These are phyloP conservation scores for Miscanthus lutarioriparius DNA, from an alignment of 176 grass and related monocot species.

Conservation along the genomic window DNA sequence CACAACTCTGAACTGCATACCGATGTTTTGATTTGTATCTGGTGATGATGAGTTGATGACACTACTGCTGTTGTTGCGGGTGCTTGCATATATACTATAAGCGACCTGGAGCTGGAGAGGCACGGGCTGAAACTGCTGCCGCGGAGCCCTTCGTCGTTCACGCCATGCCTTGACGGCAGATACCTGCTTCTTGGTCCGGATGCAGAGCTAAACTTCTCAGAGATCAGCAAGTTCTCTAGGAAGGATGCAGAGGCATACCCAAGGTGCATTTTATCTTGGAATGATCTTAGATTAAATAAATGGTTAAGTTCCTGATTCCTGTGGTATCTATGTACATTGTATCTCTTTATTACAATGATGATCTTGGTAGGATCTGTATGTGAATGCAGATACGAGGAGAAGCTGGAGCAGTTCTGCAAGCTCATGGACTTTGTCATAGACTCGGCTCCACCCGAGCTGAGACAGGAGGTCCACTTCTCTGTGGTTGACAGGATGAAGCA, in stretches of 20 bases:
- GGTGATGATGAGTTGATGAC: not conserved
- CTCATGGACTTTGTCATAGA: constrained; percentile 96
- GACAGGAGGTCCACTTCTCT: constrained; percentile 47
- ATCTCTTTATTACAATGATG: not conserved
- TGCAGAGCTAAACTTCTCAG: constrained; percentile 65
- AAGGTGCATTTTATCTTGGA: constrained; percentile 42
- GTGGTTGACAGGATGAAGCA: constrained; percentile 74
- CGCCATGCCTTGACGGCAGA: constrained; percentile 78
- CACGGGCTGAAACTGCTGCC: constrained; percentile 85
- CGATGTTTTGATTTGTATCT: not conserved
- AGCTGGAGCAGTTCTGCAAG: constrained; percentile 80
- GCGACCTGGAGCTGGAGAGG: constrained; percentile 87
- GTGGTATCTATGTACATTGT: not conserved
- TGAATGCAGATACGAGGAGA: constrained; percentile 74
- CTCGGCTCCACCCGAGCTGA: constrained; percentile 65
- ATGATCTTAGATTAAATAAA: not conserved
- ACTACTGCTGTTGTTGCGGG: not conserved
- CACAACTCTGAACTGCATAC: not conserved
- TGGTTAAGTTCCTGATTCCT: not conserved
- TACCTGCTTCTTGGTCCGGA: constrained; percentile 83
- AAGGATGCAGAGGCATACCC: constrained; percentile 78
- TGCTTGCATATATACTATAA: constrained; percentile 26
- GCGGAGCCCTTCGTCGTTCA: constrained; percentile 78
- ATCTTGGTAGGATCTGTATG: constrained; percentile 8
- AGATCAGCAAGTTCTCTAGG: constrained; percentile 93